A percentile compares a stretch with the other conserved stretches of the same genome.
phyloP scores from a whole-genome alignment of 345 rosid species.

The Carallia pectinifolia region DNA sequence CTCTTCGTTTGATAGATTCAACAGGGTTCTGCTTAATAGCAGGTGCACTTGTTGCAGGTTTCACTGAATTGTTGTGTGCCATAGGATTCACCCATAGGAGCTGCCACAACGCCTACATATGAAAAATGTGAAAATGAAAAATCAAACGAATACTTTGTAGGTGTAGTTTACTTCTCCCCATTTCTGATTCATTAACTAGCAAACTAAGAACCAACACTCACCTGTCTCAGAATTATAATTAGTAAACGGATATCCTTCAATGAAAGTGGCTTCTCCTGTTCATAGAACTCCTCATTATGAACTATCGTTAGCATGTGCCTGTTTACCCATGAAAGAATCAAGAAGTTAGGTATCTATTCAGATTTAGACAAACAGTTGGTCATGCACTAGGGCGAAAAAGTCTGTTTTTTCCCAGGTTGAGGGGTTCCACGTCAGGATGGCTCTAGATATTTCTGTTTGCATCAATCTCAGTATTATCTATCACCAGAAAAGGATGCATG shows the following conservation, averaged over 20 bases:
- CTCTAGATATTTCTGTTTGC: not conserved
- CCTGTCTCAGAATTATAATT: slow-evolving; percentile 85
- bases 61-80: slow-evolving; percentile 44
- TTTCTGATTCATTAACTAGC: not conserved
- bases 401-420: too few species aligned
- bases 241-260: slow-evolving; percentile 73
- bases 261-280: slow-evolving; percentile 84
- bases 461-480: not conserved
- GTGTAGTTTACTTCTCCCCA: not conserved
- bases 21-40: slow-evolving; percentile 49
- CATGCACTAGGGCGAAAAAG: not conserved
- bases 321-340: slow-evolving; percentile 29
- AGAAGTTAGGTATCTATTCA: slow-evolving; percentile 6
- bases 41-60: slow-evolving; percentile 38
- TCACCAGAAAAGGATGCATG: not conserved
- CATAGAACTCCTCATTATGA: slow-evolving; percentile 97
- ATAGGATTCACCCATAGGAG: slow-evolving; percentile 81
- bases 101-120: slow-evolving; percentile 88
- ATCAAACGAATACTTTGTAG: not conserved
- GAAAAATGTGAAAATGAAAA: not conserved
- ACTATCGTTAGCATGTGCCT: slow-evolving; percentile 98
- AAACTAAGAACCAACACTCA: slow-evolving; percentile 20
- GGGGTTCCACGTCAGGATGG: not conserved
- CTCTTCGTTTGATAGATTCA: slow-evolving; percentile 66
- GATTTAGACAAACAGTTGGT: not conserved